Evolutionary conservation across 495 filamentous ascomycete genomes (phyloP).

Genomic region (Penicillium egyptiacum): DNA sequence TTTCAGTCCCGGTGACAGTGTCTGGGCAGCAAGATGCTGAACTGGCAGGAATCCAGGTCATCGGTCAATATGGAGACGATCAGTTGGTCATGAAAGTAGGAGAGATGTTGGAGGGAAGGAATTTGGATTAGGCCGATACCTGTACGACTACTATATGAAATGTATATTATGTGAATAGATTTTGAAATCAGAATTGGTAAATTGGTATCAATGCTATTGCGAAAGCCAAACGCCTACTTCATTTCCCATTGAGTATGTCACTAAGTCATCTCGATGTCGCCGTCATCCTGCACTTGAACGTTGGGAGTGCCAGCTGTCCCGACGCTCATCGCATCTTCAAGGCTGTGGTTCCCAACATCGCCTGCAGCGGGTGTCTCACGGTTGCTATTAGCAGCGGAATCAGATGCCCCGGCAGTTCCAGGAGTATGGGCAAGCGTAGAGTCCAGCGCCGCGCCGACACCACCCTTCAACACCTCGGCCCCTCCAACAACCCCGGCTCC

Average conservation of each 20-base stretch:
- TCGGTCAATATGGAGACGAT: constrained; percentile 92
- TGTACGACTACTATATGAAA: not conserved
- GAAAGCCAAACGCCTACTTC: constrained; percentile 4
- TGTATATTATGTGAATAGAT: constrained; percentile 5
- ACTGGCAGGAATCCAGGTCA: constrained; percentile 77
- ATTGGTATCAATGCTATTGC: constrained; percentile 13
- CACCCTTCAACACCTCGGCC: constrained; percentile 39
- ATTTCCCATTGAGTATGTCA: not conserved
- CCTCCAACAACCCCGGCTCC: constrained; percentile 37
- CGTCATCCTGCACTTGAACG: constrained; percentile 29
- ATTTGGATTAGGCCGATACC: constrained; percentile 8
- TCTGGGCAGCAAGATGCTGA: constrained; percentile 23
- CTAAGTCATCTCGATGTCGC: constrained; percentile 47
- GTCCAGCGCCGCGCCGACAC: constrained; percentile 40
- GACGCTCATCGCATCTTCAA: constrained; percentile 33
- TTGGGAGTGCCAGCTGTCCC: constrained; percentile 32
- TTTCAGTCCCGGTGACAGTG: constrained; percentile 71
- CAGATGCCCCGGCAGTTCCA: constrained; percentile 20
- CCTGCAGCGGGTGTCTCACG: constrained; percentile 22
- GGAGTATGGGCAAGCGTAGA: constrained; percentile 23
- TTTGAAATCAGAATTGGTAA: constrained; percentile 14
- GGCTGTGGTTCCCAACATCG: constrained; percentile 18
- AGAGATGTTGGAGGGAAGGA: constrained; percentile 35
- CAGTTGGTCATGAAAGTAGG: constrained; percentile 48
- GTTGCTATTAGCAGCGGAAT: constrained; percentile 30